Evolutionary conservation across 495 filamentous ascomycete genomes (phyloP).

Genomic region (Neurospora africana): DNA sequence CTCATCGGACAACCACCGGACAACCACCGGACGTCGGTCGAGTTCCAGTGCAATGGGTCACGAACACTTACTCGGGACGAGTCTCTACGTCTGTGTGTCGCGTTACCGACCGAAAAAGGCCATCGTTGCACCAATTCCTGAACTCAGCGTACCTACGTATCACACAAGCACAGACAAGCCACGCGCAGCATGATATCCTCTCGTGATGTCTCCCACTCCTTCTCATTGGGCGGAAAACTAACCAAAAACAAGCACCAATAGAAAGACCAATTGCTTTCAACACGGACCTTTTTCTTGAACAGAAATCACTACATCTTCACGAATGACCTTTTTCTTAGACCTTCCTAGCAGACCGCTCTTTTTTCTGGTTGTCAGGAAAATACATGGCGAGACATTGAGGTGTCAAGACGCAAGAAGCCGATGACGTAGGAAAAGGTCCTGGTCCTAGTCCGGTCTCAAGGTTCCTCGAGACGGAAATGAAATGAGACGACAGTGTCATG

Average conservation of each 20-base stretch:
- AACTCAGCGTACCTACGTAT: not conserved
- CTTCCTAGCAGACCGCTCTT: not conserved
- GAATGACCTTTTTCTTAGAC: not conserved
- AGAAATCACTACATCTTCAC: not conserved
- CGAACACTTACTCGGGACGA: not conserved
- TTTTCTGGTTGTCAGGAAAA: not conserved
- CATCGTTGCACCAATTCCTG: not conserved
- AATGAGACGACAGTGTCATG: not conserved
- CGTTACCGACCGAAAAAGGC: not conserved
- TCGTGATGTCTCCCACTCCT: slow-evolving; percentile 7
- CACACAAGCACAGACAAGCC: slow-evolving; percentile 2
- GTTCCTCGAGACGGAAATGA: not conserved
- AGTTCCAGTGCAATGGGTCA: not conserved
- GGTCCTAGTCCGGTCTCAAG: not conserved
- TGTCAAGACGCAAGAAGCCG: not conserved
- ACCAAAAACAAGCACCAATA: not conserved
- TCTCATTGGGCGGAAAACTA: slow-evolving; percentile 6
- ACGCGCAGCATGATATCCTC: slow-evolving; percentile 13
- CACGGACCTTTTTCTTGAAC: not conserved
- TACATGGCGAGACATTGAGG: not conserved
- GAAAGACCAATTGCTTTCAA: not conserved
- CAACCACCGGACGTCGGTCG: not conserved
- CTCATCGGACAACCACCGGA: not conserved
- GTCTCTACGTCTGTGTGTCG: not conserved
- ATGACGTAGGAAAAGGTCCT: not conserved